Percentiles rank a stretch among this genome's conserved stretches.
Conservation (phyloP, 2,329 filamentous ascomycete species). For the Laburnicola sp. region DNA sequence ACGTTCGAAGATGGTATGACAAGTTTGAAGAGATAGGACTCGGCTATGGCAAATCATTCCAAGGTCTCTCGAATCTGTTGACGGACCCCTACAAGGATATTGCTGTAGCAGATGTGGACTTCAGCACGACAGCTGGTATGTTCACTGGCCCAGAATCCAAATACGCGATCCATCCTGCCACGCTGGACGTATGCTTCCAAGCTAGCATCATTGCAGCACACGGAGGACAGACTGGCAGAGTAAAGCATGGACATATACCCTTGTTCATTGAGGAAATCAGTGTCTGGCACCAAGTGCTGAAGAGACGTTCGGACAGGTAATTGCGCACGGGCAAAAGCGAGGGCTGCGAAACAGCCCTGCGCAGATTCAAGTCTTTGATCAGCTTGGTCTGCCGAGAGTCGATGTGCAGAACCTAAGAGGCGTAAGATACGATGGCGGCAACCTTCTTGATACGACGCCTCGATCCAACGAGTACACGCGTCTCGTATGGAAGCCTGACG, state of each 20-base stretch:
- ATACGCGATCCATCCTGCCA: conserved; percentile 40
- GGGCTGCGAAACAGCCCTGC: neutral
- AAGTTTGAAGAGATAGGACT: conserved; percentile 21
- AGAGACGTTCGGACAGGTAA: neutral
- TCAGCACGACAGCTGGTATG: conserved; percentile 14
- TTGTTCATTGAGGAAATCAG: too few relatives aligned
- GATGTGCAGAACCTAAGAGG: neutral
- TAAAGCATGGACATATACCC: too few relatives aligned
- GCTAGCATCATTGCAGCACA: conserved; percentile 16
- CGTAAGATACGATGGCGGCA: neutral
- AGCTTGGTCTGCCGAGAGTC: neutral
- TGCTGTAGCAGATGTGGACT: conserved; percentile 13
- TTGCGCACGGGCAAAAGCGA: neutral
- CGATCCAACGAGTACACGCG: neutral
- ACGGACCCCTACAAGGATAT: conserved; percentile 9
- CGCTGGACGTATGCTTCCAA: conserved; percentile 35
- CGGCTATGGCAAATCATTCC: conserved; percentile 26
- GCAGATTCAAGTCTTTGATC: neutral
- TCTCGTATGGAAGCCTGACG: neutral
- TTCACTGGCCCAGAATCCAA: conserved; percentile 27
- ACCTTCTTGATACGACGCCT: neutral
- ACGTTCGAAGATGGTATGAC: conserved; percentile 23
- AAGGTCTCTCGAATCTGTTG: conserved; percentile 14
- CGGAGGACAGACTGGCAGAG: conserved; percentile 5
- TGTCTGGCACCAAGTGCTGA: neutral